Evolutionary conservation across 1,284 basidiomycete species (phyloP).

Genomic region (Puccinia coronata): DNA sequence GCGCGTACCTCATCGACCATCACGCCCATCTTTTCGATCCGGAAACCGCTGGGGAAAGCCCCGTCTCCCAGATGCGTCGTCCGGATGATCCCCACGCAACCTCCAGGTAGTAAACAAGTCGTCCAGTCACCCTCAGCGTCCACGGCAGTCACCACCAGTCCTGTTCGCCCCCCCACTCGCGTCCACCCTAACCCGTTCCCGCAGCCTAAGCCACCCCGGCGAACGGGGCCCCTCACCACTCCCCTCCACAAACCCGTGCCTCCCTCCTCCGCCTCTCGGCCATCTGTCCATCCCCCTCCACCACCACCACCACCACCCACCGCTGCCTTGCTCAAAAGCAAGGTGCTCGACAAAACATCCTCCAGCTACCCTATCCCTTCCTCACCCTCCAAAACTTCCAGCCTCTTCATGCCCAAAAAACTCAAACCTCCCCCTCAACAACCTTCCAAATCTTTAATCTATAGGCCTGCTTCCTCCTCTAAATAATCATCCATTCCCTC

Average conservation of each 20-base stretch:
- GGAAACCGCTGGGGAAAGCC: neutral
- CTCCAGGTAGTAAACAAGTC: neutral
- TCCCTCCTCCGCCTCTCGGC: neutral
- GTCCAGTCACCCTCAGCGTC: neutral
- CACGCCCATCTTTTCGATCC: constrained; percentile 23
- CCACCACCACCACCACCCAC: neutral
- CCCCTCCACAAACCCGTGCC: neutral
- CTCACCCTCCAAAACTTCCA: neutral
- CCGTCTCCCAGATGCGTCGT: neutral
- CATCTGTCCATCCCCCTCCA: neutral
- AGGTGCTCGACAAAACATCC: neutral
- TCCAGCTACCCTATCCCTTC: neutral
- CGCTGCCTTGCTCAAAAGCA: neutral
- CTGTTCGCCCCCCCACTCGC: neutral
- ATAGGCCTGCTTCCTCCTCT: neutral
- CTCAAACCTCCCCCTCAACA: neutral
- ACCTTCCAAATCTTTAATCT: neutral
- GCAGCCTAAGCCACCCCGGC: neutral
- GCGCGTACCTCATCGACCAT: neutral
- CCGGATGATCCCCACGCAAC: neutral
- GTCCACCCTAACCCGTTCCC: constrained; percentile 7
- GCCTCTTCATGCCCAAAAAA: constrained; percentile 15
- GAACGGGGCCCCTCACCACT: neutral
- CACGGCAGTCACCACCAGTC: neutral
- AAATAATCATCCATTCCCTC: neutral